Conservation (phyloP, 2,329 filamentous ascomycete species). For the Thielaviopsis populi region DNA sequence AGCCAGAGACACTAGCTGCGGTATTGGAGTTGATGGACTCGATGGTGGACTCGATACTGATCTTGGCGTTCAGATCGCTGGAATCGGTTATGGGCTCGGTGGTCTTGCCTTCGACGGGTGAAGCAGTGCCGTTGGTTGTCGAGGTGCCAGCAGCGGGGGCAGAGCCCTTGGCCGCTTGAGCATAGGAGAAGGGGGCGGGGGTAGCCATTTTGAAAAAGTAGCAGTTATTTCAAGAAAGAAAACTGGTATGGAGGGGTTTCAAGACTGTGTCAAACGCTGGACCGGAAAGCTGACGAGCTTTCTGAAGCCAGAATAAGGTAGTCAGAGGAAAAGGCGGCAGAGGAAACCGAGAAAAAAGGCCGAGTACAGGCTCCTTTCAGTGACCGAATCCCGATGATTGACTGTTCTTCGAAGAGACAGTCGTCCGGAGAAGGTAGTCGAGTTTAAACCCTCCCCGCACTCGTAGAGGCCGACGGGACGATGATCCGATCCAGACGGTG, state of each 20-base stretch:
- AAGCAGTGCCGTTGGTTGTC: slow-evolving; percentile 2
- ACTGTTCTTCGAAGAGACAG: slow-evolving; percentile 8
- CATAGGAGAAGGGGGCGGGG: slow-evolving; percentile 68
- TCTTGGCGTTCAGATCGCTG: slow-evolving; percentile 12
- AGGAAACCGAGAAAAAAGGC: background rate
- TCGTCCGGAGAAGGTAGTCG: slow-evolving; percentile 15
- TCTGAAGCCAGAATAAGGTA: background rate
- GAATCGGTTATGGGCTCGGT: slow-evolving; percentile 12
- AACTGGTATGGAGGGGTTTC: slow-evolving; percentile 4
- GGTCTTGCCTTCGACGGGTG: background rate
- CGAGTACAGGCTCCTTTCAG: background rate
- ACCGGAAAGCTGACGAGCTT: background rate
- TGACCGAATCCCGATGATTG: background rate
- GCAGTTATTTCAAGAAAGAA: background rate
- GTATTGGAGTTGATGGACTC: slow-evolving; percentile 10
- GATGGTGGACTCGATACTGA: background rate
- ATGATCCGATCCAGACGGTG: slow-evolving; percentile 12
- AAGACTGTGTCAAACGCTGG: background rate
- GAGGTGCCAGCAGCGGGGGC: slow-evolving; percentile 5
- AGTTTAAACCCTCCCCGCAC: slow-evolving; percentile 16
- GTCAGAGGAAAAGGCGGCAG: background rate
- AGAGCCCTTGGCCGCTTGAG: slow-evolving; percentile 70
- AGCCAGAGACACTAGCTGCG: slow-evolving; percentile 17
- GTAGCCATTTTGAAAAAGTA: slow-evolving; percentile 31
- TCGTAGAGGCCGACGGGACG: slow-evolving; percentile 14